phyloP scores from a whole-genome alignment of 2,329 filamentous ascomycete species.

The Myriosclerotinia scirpicola region DNA sequence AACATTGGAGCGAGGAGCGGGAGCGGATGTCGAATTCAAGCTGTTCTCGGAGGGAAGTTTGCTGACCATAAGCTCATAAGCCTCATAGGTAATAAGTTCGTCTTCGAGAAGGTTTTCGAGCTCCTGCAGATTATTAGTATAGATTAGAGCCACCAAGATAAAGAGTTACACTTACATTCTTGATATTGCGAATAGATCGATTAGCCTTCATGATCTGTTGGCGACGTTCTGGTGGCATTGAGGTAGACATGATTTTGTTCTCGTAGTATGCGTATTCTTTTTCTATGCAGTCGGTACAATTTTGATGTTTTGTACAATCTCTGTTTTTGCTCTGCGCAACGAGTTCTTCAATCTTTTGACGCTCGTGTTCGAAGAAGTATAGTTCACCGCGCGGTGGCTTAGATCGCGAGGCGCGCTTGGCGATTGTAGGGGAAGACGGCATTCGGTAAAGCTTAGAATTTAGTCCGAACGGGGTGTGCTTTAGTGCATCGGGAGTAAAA shows the following conservation, averaged over 20 bases:
- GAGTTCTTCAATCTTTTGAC: constrained; percentile 13
- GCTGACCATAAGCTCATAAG: constrained; percentile 71
- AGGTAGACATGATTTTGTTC: constrained; percentile 35
- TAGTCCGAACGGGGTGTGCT: constrained; percentile 1
- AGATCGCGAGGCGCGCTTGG: constrained; percentile 16
- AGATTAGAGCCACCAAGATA: not conserved
- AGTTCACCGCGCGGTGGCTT: constrained; percentile 17
- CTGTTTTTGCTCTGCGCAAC: constrained; percentile 15
- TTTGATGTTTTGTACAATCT: constrained; percentile 20
- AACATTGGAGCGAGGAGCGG: constrained; percentile 27
- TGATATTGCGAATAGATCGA: constrained; percentile 40
- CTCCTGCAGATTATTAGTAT: constrained; percentile 59
- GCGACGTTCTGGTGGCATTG: constrained; percentile 38
- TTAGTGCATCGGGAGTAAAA: constrained; percentile 17
- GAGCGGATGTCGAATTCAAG: constrained; percentile 42
- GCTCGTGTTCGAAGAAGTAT: constrained; percentile 21
- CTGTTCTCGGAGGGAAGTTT: constrained; percentile 72
- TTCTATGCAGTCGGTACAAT: constrained; percentile 35
- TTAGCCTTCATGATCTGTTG: constrained; percentile 41
- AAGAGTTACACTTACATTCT: constrained; percentile 36
- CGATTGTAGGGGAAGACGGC: constrained; percentile 16
- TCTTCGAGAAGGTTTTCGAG: constrained; percentile 86
- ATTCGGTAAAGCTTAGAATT: constrained; percentile 23
- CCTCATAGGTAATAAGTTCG: constrained; percentile 71
- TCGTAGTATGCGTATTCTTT: constrained; percentile 34